Base-by-base conservation (phyloP, 441 rosid genomes). In the Populus hybrid region DNA sequence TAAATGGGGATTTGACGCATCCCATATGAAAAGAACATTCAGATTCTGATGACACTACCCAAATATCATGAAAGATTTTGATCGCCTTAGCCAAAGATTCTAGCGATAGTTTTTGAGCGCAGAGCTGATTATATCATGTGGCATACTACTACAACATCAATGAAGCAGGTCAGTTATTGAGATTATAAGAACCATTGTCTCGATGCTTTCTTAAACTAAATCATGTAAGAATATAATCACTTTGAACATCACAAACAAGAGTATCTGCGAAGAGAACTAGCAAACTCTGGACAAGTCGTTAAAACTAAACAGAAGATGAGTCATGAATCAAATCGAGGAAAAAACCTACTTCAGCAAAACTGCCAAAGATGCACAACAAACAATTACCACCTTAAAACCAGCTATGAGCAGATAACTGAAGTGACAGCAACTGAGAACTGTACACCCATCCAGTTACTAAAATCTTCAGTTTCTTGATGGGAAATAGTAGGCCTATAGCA, bases 401-500 rank as follows among this genome's bases (percentile, higher is more conserved):
- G 76, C 53, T 77, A 66, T 38, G 74, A 38, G 42, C 74, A 81
- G 26, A 76, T 75, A 77, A 75, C 74, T 66, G 26, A 78, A 79
- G 76, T 69, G 71, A 64, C 74, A 75, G 70, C 68, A 74, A 71
- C 74, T 73, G 74, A 74, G 61, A 38, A 76, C 83, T 83, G 76
- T 79, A 77, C 87, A 81, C 64, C 70, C 83, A 84, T 82, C 78
- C 82, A 83, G 77, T 79, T 77, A 79, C 87, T 78, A 78, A 79
- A 81, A 79, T 74, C 77, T 79, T 81, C 74, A 33, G 83, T 77
- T 86, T 82, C 77, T 84, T 84, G 73, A 86, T 78, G 64, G 73
- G 77, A 83, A 81, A 83, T 75, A 84, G 78, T 80, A 82, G 36
- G 79, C 88, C 87, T 79, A 87, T 70, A 73, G 71, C 84, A 77